phyloP scores from a whole-genome alignment of 1,284 basidiomycete genomes.

The Puccinia triticina region DNA sequence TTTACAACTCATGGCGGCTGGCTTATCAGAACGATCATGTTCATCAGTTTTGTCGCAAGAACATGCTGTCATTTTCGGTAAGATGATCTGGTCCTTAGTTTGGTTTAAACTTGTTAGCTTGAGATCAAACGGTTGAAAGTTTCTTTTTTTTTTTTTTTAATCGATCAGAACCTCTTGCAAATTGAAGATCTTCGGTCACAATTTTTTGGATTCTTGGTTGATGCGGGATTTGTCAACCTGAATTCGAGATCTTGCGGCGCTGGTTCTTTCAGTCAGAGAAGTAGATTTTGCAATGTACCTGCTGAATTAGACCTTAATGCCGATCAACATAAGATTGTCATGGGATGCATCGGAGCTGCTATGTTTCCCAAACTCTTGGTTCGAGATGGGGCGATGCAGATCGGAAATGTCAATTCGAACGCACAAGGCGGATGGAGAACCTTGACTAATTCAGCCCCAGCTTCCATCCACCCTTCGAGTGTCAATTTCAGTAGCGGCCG shows the following conservation, averaged over 20 bases:
- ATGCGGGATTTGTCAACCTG: slow-evolving; percentile 40
- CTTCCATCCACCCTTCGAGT: slow-evolving; percentile 87
- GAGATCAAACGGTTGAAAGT: neutral
- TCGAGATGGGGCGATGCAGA: slow-evolving; percentile 64
- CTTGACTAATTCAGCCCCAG: slow-evolving; percentile 81
- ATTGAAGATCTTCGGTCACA: slow-evolving; percentile 83
- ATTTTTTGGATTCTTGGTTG: slow-evolving; percentile 48
- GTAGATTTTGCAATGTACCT: slow-evolving; percentile 77
- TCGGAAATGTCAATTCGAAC: slow-evolving; percentile 52
- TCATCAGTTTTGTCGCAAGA: slow-evolving; percentile 72
- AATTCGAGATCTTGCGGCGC: slow-evolving; percentile 64
- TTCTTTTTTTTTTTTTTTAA: neutral
- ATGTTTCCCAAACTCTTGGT: slow-evolving; percentile 88
- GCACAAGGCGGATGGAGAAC: slow-evolving; percentile 71
- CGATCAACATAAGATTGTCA: slow-evolving; percentile 68
- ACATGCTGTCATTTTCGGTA: slow-evolving; percentile 84
- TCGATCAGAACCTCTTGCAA: slow-evolving; percentile 78
- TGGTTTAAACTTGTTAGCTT: neutral
- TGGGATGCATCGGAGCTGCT: slow-evolving; percentile 81
- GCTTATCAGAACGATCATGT: slow-evolving; percentile 69
- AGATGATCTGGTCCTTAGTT: slow-evolving; percentile 49
- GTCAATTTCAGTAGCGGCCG: slow-evolving; percentile 72
- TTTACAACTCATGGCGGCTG: slow-evolving; percentile 82
- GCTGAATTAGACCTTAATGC: slow-evolving; percentile 73
- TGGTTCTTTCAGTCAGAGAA: slow-evolving; percentile 57